phyloP scores from a whole-genome alignment of 345 rosid species.

The Boechera stricta region DNA sequence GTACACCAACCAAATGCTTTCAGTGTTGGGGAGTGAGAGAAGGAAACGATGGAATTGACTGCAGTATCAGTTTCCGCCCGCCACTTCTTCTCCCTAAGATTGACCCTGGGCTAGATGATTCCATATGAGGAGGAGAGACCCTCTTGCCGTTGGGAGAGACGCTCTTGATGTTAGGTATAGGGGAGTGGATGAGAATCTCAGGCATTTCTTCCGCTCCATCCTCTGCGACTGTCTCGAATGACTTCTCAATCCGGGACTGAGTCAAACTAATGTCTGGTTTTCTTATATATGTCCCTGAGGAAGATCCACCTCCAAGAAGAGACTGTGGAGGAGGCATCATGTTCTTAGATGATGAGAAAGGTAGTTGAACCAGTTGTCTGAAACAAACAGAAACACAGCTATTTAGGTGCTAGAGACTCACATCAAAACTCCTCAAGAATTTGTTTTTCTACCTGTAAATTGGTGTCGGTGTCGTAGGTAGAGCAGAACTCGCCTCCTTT shows the following conservation, averaged over 20 bases:
- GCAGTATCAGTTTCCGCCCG: constrained; percentile 86
- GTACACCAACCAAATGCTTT: constrained; percentile 34
- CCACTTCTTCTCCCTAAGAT: constrained; percentile 65
- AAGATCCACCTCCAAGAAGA: constrained; percentile 43
- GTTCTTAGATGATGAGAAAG: constrained; percentile 69
- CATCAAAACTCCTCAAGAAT: not conserved
- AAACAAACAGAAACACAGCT: constrained; percentile 8
- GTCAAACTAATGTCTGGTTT: constrained; percentile 52
- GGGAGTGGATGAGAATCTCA: constrained; percentile 57
- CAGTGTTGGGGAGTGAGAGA: constrained; percentile 87
- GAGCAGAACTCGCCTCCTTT: constrained; percentile 57
- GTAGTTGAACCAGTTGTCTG: constrained; percentile 69
- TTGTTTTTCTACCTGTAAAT: constrained; percentile 62
- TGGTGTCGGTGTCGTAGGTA: constrained; percentile 65
- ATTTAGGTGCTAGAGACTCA: constrained; percentile 13
- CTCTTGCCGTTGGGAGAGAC: constrained; percentile 94
- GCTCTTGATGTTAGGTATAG: constrained; percentile 53
- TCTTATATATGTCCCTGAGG: constrained; percentile 30
- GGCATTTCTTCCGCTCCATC: constrained; percentile 60
- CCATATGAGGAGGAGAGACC: constrained; percentile 78
- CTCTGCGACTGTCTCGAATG: constrained; percentile 51
- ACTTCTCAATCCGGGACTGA: constrained; percentile 49
- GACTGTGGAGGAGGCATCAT: constrained; percentile 59
- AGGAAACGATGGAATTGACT: constrained; percentile 93
- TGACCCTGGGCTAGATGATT: constrained; percentile 55